phyloP scores from a whole-genome alignment of 148 eudicot genomes.

The Chenopodium suecicum region DNA sequence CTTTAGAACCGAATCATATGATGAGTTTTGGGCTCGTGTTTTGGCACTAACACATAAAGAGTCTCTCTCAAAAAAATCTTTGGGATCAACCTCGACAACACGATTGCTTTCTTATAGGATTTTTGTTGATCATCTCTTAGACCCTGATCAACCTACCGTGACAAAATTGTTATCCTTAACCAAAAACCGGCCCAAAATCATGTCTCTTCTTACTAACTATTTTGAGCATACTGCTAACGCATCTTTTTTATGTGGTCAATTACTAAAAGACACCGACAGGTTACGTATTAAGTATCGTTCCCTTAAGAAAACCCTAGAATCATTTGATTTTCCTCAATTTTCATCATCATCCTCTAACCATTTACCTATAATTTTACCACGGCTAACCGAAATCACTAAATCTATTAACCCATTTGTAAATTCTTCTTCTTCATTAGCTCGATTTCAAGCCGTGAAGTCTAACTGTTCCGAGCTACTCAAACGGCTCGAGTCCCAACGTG shows the following conservation, averaged over 20 bases:
- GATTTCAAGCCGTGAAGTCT: slow-evolving; percentile 47
- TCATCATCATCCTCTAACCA: slow-evolving; percentile 17
- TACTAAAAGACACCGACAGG: slow-evolving; percentile 58
- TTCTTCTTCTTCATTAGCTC: slow-evolving; percentile 37
- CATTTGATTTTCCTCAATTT: slow-evolving; percentile 22
- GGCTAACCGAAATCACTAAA: slow-evolving; percentile 41
- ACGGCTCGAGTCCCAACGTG: slow-evolving; percentile 62
- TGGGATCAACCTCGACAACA: slow-evolving; percentile 60
- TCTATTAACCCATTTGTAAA: slow-evolving; percentile 51
- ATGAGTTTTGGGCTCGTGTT: slow-evolving; percentile 80
- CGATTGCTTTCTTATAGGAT: slow-evolving; percentile 83
- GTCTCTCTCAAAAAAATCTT: slow-evolving; percentile 24
- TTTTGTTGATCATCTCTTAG: slow-evolving; percentile 77
- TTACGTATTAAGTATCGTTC: slow-evolving; percentile 41
- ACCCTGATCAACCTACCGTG: slow-evolving; percentile 76
- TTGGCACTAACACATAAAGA: slow-evolving; percentile 35
- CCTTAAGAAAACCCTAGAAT: slow-evolving; percentile 36
- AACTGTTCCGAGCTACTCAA: slow-evolving; percentile 53
- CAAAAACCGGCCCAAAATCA: slow-evolving; percentile 28
- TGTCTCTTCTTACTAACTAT: slow-evolving; percentile 55
- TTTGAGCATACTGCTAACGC: slow-evolving; percentile 65
- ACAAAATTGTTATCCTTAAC: slow-evolving; percentile 36
- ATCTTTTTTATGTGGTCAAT: slow-evolving; percentile 57
- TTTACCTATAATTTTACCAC: slow-evolving; percentile 31
- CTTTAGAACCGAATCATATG: slow-evolving; percentile 88